Conservation (phyloP, 73 alveolate species). For the Tetrahymena borealis region DNA sequence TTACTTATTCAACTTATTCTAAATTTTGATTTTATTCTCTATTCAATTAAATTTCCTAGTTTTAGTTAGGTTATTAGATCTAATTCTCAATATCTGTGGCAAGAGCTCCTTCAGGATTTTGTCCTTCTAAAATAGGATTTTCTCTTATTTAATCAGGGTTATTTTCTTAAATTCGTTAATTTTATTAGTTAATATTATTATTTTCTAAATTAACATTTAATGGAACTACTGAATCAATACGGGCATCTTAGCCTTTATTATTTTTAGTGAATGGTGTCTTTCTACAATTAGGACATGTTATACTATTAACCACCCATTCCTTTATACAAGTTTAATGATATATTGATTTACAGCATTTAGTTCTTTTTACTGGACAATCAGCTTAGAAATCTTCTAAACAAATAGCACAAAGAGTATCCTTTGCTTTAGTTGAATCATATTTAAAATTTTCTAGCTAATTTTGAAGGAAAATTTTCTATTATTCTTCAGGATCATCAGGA, state of each 20-base stretch:
- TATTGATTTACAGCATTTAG: neutral
- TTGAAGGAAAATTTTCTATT: neutral
- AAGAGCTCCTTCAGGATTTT: neutral
- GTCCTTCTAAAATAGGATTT: neutral
- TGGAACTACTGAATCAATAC: neutral
- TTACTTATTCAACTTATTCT: too few species aligned
- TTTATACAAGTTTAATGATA: neutral
- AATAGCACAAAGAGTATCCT: neutral
- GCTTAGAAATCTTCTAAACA: neutral
- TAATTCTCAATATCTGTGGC: neutral
- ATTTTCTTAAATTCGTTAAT: too few species aligned
- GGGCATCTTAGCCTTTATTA: neutral
- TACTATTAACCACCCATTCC: neutral
- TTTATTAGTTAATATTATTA: too few species aligned
- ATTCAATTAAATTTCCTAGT: neutral
- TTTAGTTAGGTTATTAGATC: neutral
- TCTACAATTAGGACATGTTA: neutral
- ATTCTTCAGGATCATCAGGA: neutral
- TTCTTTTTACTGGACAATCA: neutral
- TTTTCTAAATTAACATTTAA: neutral
- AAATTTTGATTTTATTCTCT: neutral
- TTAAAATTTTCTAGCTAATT: neutral
- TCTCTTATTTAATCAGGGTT: neutral
- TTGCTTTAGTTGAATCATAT: neutral
- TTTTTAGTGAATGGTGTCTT: neutral